A percentile compares a stretch with the other conserved stretches of the same genome.
phyloP scores from a whole-genome alignment of 2,329 filamentous ascomycete genomes.

The Botrytis byssoidea region DNA sequence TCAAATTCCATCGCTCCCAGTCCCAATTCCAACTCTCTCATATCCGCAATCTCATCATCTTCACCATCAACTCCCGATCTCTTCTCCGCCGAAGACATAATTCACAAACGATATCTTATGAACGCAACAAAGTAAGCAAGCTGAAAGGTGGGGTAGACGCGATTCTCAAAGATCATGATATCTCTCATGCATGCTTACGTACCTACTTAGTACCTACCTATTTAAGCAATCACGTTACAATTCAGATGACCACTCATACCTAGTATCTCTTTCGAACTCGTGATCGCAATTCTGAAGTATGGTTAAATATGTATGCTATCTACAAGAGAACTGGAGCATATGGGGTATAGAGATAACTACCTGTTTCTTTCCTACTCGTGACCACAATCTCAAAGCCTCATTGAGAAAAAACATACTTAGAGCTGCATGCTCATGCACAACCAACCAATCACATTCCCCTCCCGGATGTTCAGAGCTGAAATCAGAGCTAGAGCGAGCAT shows the following conservation, averaged over 20 bases:
- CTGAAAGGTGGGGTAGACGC: neutral
- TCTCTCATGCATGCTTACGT: neutral
- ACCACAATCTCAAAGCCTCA: neutral
- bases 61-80: neutral
- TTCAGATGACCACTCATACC: neutral
- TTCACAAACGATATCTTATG: neutral
- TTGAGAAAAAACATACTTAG: neutral
- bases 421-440: neutral
- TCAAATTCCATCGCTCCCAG: neutral
- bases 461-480: neutral
- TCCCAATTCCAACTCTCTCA: fast-evolving
- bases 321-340: too few species aligned
- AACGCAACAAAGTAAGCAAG: neutral
- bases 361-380: neutral
- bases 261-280: neutral
- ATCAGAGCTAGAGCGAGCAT: neutral
- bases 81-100: neutral
- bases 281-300: neutral
- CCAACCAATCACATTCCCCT: neutral
- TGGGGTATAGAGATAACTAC: neutral
- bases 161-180: neutral
- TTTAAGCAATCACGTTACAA: neutral
- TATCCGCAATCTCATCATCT: neutral
- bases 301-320: too few species aligned
- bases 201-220: neutral